Conservation (phyloP, 2,329 filamentous ascomycete genomes). For the Sporothrix pallida region DNA sequence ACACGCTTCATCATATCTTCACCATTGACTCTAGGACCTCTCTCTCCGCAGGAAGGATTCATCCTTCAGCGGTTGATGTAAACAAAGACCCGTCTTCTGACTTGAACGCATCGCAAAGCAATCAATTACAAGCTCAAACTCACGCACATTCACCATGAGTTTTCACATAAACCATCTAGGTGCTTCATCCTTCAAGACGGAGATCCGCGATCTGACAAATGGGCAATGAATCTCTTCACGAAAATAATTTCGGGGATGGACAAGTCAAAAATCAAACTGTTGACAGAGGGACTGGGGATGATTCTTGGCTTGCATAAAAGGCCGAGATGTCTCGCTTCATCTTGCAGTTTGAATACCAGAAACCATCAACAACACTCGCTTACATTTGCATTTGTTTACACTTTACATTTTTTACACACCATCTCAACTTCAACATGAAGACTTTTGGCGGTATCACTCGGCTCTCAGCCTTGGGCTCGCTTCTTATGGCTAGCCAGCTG, state of each 20-base stretch:
- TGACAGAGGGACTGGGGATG: too few relatives aligned
- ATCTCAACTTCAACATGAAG: background rate
- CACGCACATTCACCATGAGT: background rate
- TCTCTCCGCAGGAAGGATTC: background rate
- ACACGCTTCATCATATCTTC: background rate
- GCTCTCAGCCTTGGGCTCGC: background rate
- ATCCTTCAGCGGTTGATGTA: background rate
- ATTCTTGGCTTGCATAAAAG: background rate
- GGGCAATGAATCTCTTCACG: background rate
- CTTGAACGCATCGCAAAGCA: background rate
- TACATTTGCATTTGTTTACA: background rate
- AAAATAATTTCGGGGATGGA: too few relatives aligned
- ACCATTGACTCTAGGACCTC: background rate
- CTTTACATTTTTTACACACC: background rate
- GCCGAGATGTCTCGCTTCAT: background rate
- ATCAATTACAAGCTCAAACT: constrained; percentile 23
- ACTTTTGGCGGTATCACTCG: background rate
- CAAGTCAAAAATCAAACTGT: too few relatives aligned
- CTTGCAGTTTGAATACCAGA: background rate
- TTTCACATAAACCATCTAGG: background rate
- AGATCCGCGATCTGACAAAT: background rate
- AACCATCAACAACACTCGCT: background rate
- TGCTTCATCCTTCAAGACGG: constrained; percentile 1
- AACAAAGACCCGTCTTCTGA: constrained; percentile 1
- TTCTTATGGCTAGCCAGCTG: background rate